phyloP scores from a whole-genome alignment of 2,329 filamentous ascomycete species.

The Pseudocercospora ulei region DNA sequence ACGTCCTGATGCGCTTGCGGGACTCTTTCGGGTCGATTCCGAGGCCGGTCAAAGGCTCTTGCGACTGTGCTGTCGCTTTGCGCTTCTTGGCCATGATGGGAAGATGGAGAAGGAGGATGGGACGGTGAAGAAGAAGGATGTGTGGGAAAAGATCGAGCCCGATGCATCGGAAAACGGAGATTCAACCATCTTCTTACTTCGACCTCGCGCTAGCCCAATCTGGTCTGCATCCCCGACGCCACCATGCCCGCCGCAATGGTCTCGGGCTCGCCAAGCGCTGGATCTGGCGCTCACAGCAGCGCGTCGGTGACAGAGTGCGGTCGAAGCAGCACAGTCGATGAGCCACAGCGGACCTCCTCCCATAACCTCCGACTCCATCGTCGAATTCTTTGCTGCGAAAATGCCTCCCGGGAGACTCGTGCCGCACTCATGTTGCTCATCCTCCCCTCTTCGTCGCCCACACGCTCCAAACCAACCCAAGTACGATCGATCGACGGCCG shows the following conservation, averaged over 20 bases:
- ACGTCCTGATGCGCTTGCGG: slow-evolving; percentile 52
- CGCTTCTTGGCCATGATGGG: slow-evolving; percentile 43
- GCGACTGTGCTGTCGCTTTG: slow-evolving; percentile 13
- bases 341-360: slow-evolving; percentile 12
- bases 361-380: too few species aligned
- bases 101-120: background rate
- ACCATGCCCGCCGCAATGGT: background rate
- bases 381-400: slow-evolving; percentile 18
- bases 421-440: slow-evolving; percentile 19
- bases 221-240: slow-evolving; percentile 2
- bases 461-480: slow-evolving; percentile 9
- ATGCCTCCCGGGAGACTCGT: slow-evolving; percentile 16
- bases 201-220: background rate
- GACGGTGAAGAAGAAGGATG: background rate
- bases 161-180: background rate
- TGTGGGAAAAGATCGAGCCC: background rate
- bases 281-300: slow-evolving; percentile 2
- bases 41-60: slow-evolving; percentile 8
- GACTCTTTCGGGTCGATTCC: slow-evolving; percentile 31
- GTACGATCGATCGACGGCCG: slow-evolving; percentile 17
- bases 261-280: background rate
- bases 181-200: background rate
- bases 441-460: slow-evolving; percentile 14
- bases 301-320: background rate
- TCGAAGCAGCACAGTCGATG: background rate